Conservation (phyloP, 2,329 filamentous ascomycete genomes). For the Metarhizium sp. region DNA sequence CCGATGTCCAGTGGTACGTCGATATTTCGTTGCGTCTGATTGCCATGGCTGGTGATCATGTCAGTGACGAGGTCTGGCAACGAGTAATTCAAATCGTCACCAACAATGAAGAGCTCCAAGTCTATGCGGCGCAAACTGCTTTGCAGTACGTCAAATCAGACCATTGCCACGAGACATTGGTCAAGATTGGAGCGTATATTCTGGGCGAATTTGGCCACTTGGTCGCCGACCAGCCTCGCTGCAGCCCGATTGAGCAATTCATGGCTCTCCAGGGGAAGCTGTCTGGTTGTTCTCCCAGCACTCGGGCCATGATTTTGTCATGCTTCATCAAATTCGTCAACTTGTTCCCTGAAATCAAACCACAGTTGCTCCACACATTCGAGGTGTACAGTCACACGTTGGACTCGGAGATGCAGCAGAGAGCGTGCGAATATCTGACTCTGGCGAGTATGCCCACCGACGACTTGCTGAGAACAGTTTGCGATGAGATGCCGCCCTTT, state of each 20-base stretch:
- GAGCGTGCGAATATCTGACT: conserved; percentile 89
- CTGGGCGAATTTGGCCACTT: conserved; percentile 95
- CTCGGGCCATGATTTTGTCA: conserved; percentile 86
- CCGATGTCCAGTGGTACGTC: conserved; percentile 98
- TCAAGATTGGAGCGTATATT: conserved; percentile 96
- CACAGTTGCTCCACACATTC: conserved; percentile 85
- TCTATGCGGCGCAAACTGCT: conserved; percentile 91
- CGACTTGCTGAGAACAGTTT: conserved; percentile 84
- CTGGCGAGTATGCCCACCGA: conserved; percentile 81
- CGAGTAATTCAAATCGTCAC: conserved; percentile 97
- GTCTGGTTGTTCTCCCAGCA: conserved; percentile 77
- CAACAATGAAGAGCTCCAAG: conserved; percentile 96
- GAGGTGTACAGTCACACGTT: conserved; percentile 86
- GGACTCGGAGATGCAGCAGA: conserved; percentile 90
- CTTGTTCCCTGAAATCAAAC: conserved; percentile 95
- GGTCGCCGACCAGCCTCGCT: conserved; percentile 83
- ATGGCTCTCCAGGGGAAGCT: conserved; percentile 87
- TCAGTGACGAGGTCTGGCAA: conserved; percentile 99
- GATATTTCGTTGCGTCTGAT: conserved; percentile 92
- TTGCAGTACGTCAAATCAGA: conserved; percentile 87
- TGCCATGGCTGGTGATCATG: conserved; percentile 93
- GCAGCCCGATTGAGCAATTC: conserved; percentile 95
- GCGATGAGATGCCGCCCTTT: conserved; percentile 98
- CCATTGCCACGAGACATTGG: conserved; percentile 90
- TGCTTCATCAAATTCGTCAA: conserved; percentile 98